Base-by-base conservation (phyloP, 2,329 filamentous ascomycete genomes). In the Esteya vermicola region DNA sequence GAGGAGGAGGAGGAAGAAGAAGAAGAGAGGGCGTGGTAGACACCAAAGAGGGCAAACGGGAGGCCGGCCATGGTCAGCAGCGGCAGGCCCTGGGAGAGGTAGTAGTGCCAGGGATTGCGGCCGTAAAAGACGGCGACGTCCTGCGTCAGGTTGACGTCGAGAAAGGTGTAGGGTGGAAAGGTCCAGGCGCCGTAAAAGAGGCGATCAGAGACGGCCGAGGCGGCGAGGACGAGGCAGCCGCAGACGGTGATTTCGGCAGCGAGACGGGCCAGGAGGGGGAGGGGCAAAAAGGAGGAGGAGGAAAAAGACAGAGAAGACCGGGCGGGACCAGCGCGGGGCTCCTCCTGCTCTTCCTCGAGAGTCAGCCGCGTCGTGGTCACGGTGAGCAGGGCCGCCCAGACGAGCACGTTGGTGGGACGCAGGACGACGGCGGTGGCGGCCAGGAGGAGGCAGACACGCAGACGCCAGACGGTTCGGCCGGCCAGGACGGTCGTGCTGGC, bases 111-210 rank as follows among this genome's bases (percentile, higher is more conserved):
- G 46, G 85, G 77, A 59, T 93, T 96, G 36, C 67, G 73, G 19
- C 91, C 91, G 55, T 98, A 98, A 59, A 96, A 96, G 36, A 89
- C 75, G 21, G 91, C 85, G 6, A 98, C 69, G 8, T 82, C 83
- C 57, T 93, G 81, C 18, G 79, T 75, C 41, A 98, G 69, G 61
- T 98, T 98, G 67, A 95, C 89, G 54, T 89, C 75, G 43, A 96
- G 69, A 62, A 86, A 96, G 41, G 81, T 79, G 46, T 89, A 72
- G 0, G 88, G 82, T 5, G 91, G 91, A 42, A 98, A 84, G 0
- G 85, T 85, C 85, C 85, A 94, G 46, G 74, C 62, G 39, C 77
- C 76, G 56, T 93, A 98, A 61, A 86, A 95, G 18, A 77, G 60
- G 45, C 76, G 75, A 56, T 96, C 91, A 6, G 78, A 72, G 10